Percentiles rank a stretch among this genome's conserved stretches.
Conservation (phyloP, 2,329 filamentous ascomycete species). For the Verticillium isaacii region DNA sequence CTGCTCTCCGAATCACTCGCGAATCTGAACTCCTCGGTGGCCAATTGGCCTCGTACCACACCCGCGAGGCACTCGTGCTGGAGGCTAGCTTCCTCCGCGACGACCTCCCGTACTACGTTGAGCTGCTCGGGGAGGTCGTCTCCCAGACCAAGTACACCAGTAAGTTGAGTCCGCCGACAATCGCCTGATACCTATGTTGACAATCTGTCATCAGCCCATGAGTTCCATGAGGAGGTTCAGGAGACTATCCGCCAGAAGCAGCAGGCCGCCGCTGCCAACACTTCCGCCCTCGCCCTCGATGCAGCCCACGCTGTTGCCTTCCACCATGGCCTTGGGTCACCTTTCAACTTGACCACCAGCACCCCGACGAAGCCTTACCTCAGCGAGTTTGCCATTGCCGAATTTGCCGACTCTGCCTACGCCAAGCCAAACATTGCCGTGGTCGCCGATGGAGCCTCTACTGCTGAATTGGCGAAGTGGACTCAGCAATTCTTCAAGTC, state of each 20-base stretch:
- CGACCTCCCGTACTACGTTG: conserved; percentile 95
- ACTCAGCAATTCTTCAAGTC: conserved; percentile 86
- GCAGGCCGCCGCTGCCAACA: conserved; percentile 51
- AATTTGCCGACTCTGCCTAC: conserved; percentile 76
- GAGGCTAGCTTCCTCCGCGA: conserved; percentile 93
- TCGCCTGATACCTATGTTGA: neutral
- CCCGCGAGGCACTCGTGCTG: conserved; percentile 87
- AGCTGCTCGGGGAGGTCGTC: conserved; percentile 89
- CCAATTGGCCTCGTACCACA: conserved; percentile 82
- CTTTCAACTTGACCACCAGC: conserved; percentile 67
- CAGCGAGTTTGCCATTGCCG: conserved; percentile 66
- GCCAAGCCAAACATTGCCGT: conserved; percentile 87
- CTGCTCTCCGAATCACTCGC: conserved; percentile 86
- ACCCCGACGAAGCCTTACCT: conserved; percentile 76
- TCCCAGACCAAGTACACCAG: conserved; percentile 80
- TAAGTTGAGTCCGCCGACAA: conserved; percentile 37
- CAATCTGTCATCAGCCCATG: conserved; percentile 57
- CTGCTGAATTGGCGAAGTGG: conserved; percentile 79
- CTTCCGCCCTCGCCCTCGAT: conserved; percentile 70
- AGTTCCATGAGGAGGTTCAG: conserved; percentile 85
- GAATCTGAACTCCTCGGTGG: conserved; percentile 94
- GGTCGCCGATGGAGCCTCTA: conserved; percentile 80
- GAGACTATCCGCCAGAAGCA: conserved; percentile 73
- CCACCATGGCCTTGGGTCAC: conserved; percentile 84
- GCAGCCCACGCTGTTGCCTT: conserved; percentile 83